These are phyloP conservation scores for Chaetomium strumarium DNA, from an alignment of 2,329 filamentous ascomycete species.

Conservation along the genomic window DNA sequence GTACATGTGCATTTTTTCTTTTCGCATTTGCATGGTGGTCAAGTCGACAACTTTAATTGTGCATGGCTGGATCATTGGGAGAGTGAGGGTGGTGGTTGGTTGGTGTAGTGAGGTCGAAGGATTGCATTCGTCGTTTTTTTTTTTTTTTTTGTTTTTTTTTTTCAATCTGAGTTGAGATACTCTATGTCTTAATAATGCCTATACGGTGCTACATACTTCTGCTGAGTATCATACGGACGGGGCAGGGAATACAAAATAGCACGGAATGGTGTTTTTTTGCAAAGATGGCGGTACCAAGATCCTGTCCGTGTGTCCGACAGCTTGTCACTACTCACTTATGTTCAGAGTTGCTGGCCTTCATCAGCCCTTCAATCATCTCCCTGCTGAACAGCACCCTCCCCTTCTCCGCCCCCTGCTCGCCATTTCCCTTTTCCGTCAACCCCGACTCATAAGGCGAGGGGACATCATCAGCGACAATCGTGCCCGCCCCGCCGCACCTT, in stretches of 20 bases:
- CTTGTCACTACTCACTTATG: no score
- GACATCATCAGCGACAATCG: background rate
- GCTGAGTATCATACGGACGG: background rate
- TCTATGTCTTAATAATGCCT: no score
- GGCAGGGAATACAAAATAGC: background rate
- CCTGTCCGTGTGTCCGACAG: no score
- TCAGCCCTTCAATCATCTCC: background rate
- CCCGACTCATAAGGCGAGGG: background rate
- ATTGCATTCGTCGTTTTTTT: background rate
- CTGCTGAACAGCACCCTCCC: background rate
- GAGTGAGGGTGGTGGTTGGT: no score
- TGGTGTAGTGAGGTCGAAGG: background rate
- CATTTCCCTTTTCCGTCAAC: background rate
- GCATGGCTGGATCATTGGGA: constrained; percentile 9
- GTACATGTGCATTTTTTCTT: background rate
- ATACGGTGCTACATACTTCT: background rate
- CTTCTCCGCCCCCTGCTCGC: background rate
- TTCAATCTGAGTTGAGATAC: no score
- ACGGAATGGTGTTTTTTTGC: background rate
- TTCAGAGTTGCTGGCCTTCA: background rate
- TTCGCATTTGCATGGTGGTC: constrained; percentile 16
- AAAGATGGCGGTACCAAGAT: background rate
- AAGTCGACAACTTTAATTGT: no score
- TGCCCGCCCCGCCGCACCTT: no score
- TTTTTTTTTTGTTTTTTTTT: no score